Evolutionary conservation across 768 basidiomycete genomes (phyloP).

Genomic region (Nidularia pulvinata): DNA sequence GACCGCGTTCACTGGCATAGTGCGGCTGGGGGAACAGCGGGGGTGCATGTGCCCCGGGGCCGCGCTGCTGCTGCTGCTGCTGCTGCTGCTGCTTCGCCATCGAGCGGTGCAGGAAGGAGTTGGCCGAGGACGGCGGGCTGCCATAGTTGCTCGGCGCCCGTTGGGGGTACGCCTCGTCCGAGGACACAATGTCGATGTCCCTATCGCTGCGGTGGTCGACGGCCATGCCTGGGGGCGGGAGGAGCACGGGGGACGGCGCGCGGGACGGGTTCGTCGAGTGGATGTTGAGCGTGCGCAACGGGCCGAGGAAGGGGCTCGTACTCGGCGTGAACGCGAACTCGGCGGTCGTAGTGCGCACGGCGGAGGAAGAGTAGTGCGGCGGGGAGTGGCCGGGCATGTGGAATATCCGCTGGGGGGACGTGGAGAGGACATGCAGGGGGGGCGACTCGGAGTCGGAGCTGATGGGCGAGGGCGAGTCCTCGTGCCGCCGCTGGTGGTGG

Average conservation of each 20-base stretch:
- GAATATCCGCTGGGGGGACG: conserved; percentile 30
- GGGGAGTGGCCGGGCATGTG: conserved; percentile 26
- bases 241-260: conserved; percentile 68
- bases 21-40: conserved; percentile 11
- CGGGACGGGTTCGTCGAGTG: conserved; percentile 70
- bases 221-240: conserved; percentile 52
- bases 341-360: conserved; percentile 20
- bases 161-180: conserved; percentile 16
- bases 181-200: conserved; percentile 8
- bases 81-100: conserved; percentile 4
- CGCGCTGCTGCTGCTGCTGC: conserved; percentile 14
- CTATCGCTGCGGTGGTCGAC: no score
- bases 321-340: conserved; percentile 61
- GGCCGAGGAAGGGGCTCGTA: conserved; percentile 80
- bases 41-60: conserved; percentile 19
- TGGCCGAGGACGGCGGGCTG: conserved; percentile 21
- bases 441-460: conserved; percentile 65
- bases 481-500: conserved; percentile 32
- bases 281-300: conserved; percentile 72
- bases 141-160: conserved; percentile 21
- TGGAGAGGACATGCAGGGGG: conserved; percentile 26
- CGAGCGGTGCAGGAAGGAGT: conserved; percentile 6
- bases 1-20: conserved; percentile 12
- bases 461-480: conserved; percentile 70
- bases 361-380: conserved; percentile 25